Base-by-base conservation (phyloP, 352 stramenopile species). In the Phytophthora pini region DNA sequence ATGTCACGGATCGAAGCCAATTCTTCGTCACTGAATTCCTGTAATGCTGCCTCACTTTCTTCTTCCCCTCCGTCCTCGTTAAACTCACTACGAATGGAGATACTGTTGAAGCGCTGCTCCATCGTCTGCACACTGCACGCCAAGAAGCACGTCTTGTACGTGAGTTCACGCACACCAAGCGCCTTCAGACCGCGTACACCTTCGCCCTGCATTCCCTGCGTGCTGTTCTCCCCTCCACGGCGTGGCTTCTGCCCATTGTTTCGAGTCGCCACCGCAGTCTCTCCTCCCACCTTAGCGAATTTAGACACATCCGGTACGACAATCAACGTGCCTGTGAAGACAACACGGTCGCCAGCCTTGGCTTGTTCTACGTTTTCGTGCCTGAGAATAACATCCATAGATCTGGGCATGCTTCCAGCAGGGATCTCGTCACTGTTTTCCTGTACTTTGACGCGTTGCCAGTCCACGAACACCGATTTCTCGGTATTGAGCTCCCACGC, bases 371-470 rank as follows among this genome's bases (percentile, higher is more conserved):
- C 98, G 66, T 98, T 97, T 74, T 99, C 97, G 70, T 99, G 92
- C n/a, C 97, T 77, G 32, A 99, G 68, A 59, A 99, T 98, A 9
- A 99, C 92, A 66, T 99, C 97, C 51, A 99, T 94, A 1, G 88
- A 97, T 9, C 98, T 77, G 5, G 98, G 98, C 96, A 99, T 99
- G 48, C 74, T 96, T 12, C 98, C 98, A 0, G 98, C 84, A n/a
- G 98, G 98, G 60, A 99, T 99, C 67, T 99, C 97, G 63, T 99
- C 94, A 36, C 95, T 95, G 74, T 99, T 99, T 71, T 99, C 98
- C 77, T 99, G 98, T 17, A 99, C 94, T 41, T 98, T 94, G 34
- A 99, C 78, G 29, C 97, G 92, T 79, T 99, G 98, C 97, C 97
- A 99, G 74, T 99, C 98, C 11, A 98, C 94, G 68, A 99, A 99